Evolutionary conservation across 352 stramenopile genomes (phyloP).

Genomic region (Elongisporangium anandrum): DNA sequence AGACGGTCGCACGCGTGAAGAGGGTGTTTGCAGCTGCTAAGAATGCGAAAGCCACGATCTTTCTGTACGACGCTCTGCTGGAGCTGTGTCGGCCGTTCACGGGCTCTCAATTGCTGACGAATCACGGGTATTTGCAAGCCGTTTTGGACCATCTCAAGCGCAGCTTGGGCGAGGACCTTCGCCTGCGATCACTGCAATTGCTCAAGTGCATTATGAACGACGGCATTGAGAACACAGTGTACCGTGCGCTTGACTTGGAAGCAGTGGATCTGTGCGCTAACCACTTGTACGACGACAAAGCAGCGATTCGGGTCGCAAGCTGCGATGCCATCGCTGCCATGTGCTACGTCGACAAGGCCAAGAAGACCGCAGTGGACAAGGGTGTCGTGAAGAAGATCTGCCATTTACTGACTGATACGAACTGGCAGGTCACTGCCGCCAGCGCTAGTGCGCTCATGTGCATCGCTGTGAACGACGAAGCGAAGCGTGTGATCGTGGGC

Average conservation of each 20-base stretch:
- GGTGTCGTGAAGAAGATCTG: conserved; percentile 55
- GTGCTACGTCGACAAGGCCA: conserved; percentile 54
- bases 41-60: conserved; percentile 21
- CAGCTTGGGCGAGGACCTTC: conserved; percentile 18
- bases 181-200: conserved; percentile 47
- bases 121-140: conserved; percentile 37
- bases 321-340: conserved; percentile 52
- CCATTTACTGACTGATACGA: conserved; percentile 41
- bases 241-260: conserved; percentile 51
- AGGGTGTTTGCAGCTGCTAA: conserved; percentile 30
- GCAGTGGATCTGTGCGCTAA: conserved; percentile 34
- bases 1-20: conserved; percentile 32
- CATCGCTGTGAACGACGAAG: conserved; percentile 57
- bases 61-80: conserved; percentile 56
- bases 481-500: conserved; percentile 59
- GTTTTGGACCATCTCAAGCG: conserved; percentile 53
- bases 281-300: conserved; percentile 33
- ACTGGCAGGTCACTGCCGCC: conserved; percentile 48
- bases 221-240: conserved; percentile 37
- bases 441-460: conserved; percentile 62
- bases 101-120: conserved; percentile 43
- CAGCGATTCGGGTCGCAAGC: conserved; percentile 37
- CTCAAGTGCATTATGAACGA: conserved; percentile 71
- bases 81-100: conserved; percentile 33
- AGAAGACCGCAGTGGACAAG: conserved; percentile 46